phyloP scores from a whole-genome alignment of 352 stramenopile species.

The Blastocystis sp. region DNA sequence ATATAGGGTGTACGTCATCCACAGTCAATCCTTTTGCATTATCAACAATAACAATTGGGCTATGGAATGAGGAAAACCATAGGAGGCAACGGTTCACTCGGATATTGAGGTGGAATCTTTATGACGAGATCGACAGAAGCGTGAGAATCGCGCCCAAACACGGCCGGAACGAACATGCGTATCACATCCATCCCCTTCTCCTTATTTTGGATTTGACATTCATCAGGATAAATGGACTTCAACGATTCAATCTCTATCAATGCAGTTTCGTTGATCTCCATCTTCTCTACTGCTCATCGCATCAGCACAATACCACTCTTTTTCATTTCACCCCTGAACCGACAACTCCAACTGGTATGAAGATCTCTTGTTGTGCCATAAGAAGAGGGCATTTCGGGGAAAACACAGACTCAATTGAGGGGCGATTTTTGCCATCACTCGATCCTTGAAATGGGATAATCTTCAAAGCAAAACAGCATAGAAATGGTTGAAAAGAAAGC shows the following conservation, averaged over 20 bases:
- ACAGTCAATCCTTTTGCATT: background rate
- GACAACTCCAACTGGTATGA: background rate
- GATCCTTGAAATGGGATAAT: background rate
- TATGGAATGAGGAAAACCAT: background rate
- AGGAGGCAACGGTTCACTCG: background rate
- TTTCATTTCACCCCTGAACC: background rate
- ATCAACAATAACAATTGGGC: background rate
- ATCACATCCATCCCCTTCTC: constrained; percentile 22
- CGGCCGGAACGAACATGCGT: constrained; percentile 8
- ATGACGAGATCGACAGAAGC: background rate
- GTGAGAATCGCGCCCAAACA: background rate
- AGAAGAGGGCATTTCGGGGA: too few species aligned
- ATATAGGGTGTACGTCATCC: background rate
- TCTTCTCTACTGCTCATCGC: background rate
- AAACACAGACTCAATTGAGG: too few species aligned
- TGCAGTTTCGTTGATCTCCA: background rate
- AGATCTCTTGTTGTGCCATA: too few species aligned
- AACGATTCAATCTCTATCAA: constrained; percentile 21
- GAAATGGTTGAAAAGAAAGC: constrained; percentile 18
- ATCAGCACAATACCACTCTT: background rate
- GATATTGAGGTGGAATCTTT: background rate
- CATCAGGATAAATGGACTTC: constrained; percentile 17
- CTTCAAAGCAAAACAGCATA: background rate
- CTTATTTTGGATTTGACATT: constrained; percentile 3
- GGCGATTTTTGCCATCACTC: background rate